These are phyloP conservation scores for Oenanthe javanica DNA, from an alignment of 140 eudicot genomes.

Conservation along the genomic window DNA sequence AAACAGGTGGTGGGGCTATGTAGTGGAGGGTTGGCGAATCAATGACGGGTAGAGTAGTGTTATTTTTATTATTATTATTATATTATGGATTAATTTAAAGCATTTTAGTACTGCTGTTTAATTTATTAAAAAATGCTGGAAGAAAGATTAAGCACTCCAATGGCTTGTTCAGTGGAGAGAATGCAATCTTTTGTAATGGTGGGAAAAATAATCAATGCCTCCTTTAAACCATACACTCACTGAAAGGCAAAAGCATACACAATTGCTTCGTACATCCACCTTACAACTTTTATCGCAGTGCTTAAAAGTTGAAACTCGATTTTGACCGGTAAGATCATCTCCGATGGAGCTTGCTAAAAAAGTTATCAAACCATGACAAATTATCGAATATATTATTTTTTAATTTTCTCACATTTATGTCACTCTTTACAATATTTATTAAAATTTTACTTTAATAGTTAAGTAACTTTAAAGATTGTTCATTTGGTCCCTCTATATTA, in stretches of 20 bases:
- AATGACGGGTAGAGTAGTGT: conserved; percentile 1
- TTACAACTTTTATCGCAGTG: no score
- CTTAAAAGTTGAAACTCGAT: no score
- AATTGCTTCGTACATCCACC: neutral
- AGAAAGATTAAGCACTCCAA: neutral
- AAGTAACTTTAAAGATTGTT: no score
- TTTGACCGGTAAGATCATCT: no score
- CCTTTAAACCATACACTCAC: neutral
- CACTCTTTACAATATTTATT: no score
- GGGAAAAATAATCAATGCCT: neutral
- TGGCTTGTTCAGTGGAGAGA: neutral
- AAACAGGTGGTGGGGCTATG: conserved; percentile 10
- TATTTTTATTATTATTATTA: neutral
- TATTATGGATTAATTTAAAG: conserved; percentile 1
- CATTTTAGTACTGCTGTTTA: neutral
- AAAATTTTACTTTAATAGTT: no score
- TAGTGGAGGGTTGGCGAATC: conserved; percentile 7
- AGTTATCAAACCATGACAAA: no score
- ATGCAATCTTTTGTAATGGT: conserved; percentile 11
- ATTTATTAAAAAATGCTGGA: neutral
- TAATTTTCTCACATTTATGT: no score
- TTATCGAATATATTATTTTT: no score
- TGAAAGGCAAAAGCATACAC: neutral
- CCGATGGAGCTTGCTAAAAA: no score
- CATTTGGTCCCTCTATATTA: no score